Percentiles rank a stretch among this genome's conserved stretches.
phyloP scores from a whole-genome alignment of 139 green algal genomes.

The Chlorella sorokiniana region DNA sequence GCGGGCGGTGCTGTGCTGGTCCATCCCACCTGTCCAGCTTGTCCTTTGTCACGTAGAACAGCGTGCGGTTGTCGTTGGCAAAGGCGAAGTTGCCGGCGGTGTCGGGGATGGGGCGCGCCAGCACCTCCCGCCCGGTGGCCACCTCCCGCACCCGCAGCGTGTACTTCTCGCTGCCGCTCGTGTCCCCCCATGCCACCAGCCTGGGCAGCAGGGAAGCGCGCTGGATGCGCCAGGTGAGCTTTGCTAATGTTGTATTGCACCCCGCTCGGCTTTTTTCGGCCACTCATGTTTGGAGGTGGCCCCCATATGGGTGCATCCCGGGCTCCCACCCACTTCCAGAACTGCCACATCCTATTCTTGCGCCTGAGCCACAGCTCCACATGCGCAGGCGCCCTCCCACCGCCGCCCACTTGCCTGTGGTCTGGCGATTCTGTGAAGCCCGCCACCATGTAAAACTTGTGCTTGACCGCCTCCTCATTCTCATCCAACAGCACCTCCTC shows the following conservation, averaged over 20 bases:
- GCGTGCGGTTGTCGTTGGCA: conserved; percentile 57
- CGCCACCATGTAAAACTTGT: conserved; percentile 65
- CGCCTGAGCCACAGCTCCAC: too few relatives aligned
- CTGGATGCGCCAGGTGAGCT: not conserved
- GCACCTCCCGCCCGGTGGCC: conserved; percentile 42
- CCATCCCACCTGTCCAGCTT: conserved; percentile 55
- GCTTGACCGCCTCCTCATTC: conserved; percentile 56
- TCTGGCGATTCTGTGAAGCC: conserved; percentile 57
- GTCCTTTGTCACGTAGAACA: conserved; percentile 87
- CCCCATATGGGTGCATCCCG: too few relatives aligned
- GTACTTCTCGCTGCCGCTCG: conserved; percentile 80
- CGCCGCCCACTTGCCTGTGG: conserved; percentile 52
- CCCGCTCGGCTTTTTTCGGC: too few relatives aligned
- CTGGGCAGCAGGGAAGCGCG: conserved; percentile 42
- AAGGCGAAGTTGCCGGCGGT: conserved; percentile 63
- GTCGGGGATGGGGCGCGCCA: conserved; percentile 61
- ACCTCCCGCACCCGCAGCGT: conserved; percentile 55
- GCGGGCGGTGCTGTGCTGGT: not conserved
- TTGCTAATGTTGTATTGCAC: too few relatives aligned
- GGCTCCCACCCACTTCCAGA: too few relatives aligned
- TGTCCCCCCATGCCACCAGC: conserved; percentile 79
- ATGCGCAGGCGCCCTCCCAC: too few relatives aligned
- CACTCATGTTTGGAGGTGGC: too few relatives aligned
- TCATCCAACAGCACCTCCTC: conserved; percentile 77
- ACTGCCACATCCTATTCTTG: not conserved